Base-by-base conservation (phyloP, 1,139 yeast genomes). In the Suhomyces panamericanus region DNA sequence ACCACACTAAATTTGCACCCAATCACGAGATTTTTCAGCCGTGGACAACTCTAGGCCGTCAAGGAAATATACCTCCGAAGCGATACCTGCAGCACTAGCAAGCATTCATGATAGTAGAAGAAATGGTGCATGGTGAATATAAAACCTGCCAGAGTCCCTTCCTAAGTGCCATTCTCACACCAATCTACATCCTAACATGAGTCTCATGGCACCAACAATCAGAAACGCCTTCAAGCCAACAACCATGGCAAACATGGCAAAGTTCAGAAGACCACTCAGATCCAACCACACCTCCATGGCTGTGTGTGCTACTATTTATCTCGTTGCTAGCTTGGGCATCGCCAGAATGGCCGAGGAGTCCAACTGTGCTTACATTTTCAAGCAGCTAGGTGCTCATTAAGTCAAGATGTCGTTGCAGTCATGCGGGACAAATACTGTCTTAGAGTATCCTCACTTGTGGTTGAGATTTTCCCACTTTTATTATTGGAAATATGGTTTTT, bases 311-410 rank as follows among this genome's bases (percentile, higher is more conserved):
- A 54, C 56, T 11, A 56, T 56, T 29, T 62, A 59, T 45, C 44
- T 59, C 22, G 48, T 57, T 6, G 61, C 59, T 29, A 51, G 60
- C 31, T 42, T 58, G 35, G 59, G 57, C 26, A 53, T 60, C 15
- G 67, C 64, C 17, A 50, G 53, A 32, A 43, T 59, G 46, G 67
- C 66, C 4, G 65, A 62, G 41, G 53, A 49, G 38, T 58, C 55
- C 39, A 53, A 63, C 43, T 54, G 54, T 36, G 54, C 56, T 32
- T 56, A 60, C 47, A 49, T 62, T 8, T 62, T 63, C 55, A 59
- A 54, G 46, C 66, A 62, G 45, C 49, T 63, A 37, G 67, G 66
- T 10, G 43, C 17, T 17, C 38, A 28, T 16, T 35, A 20, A 26
- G n/a, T 10, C 24, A 20, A 6, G 24, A 20, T 20, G 24, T 7